Percentiles rank a stretch among this genome's conserved stretches.
phyloP scores from a whole-genome alignment of 2,329 filamentous ascomycete species.

The Diaporthe caulivora region DNA sequence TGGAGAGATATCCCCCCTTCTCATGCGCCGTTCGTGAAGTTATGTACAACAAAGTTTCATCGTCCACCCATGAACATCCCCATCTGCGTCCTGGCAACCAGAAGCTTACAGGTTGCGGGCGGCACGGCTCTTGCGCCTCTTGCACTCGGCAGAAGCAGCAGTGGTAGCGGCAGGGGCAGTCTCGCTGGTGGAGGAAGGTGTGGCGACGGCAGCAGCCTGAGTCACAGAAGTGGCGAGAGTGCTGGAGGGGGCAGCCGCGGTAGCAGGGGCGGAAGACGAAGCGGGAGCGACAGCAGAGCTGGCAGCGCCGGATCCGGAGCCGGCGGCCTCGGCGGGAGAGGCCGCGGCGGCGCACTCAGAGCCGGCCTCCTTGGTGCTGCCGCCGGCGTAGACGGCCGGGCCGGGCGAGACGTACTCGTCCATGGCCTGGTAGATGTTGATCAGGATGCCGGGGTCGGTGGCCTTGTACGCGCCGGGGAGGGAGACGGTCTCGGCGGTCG shows the following conservation, averaged over 20 bases:
- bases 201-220: conserved; percentile 21
- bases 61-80: not conserved
- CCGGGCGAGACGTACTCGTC: conserved; percentile 57
- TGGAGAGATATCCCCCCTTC: conserved; percentile 4
- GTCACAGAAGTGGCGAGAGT: conserved; percentile 18
- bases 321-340: not conserved
- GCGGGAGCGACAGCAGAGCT: not conserved
- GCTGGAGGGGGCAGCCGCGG: conserved; percentile 1
- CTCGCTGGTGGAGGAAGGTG: not conserved
- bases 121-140: conserved; percentile 3
- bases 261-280: not conserved
- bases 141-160: conserved; percentile 7
- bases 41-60: conserved; percentile 6
- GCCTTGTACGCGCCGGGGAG: conserved; percentile 60
- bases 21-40: conserved; percentile 3
- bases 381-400: conserved; percentile 55
- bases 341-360: conserved; percentile 52
- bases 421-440: conserved; percentile 61
- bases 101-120: not conserved
- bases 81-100: not conserved
- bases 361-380: conserved; percentile 55
- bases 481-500: conserved; percentile 48
- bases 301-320: conserved; percentile 11
- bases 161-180: conserved; percentile 4
- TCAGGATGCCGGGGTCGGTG: conserved; percentile 58